phyloP scores from a whole-genome alignment of 176 grass and related monocot species.

The Oryza brachyantha region DNA sequence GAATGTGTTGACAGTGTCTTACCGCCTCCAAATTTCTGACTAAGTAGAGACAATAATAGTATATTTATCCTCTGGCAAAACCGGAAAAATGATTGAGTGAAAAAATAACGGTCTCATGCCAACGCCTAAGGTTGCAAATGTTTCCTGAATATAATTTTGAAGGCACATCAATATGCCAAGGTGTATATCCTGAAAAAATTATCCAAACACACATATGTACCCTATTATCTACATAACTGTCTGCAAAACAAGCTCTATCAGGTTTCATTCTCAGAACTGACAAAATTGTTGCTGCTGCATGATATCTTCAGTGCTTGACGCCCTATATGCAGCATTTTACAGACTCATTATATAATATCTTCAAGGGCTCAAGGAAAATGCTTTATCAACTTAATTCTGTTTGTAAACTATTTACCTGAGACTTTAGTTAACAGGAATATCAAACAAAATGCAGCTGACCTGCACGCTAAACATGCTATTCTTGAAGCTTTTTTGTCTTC shows the following conservation, averaged over 20 bases:
- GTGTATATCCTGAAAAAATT: not conserved
- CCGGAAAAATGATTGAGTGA: not conserved
- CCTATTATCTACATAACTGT: conserved; percentile 15
- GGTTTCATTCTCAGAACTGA: not conserved
- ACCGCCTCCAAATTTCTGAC: not conserved
- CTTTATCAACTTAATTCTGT: conserved; percentile 5
- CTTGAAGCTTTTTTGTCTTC: conserved; percentile 37
- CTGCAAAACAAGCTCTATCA: not conserved
- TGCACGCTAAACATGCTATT: conserved; percentile 7
- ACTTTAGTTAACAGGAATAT: conserved; percentile 9
- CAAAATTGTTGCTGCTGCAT: conserved; percentile 2
- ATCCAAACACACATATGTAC: not conserved
- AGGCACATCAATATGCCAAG: not conserved
- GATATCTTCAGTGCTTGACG: not conserved
- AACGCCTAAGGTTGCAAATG: not conserved
- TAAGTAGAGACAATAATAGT: not conserved
- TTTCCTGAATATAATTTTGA: not conserved
- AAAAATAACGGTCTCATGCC: not conserved
- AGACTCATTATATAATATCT: not conserved
- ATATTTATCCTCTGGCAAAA: not conserved
- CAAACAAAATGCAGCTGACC: conserved; percentile 16
- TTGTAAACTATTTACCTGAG: conserved; percentile 1
- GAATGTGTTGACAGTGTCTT: conserved; percentile 3
- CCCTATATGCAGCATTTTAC: conserved; percentile 15
- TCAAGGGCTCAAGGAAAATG: not conserved